Percentiles rank a stretch among this genome's conserved stretches.
Evolutionary conservation across 345 rosid species (phyloP).

Genomic region (Cardiospermum halicacabum): DNA sequence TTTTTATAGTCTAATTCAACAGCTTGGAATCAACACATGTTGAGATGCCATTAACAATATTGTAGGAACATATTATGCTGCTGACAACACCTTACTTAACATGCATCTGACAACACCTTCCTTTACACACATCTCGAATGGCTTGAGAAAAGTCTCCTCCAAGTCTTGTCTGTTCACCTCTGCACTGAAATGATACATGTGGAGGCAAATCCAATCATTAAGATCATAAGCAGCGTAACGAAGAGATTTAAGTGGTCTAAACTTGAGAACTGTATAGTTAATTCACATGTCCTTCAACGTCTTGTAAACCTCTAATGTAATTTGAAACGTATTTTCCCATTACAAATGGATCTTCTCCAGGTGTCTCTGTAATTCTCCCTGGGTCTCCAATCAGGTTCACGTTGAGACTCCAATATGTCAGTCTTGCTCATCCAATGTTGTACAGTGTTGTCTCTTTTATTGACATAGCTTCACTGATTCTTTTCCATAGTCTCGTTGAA

Average conservation of each 20-base stretch:
- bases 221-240: constrained; percentile 39
- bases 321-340: constrained; percentile 33
- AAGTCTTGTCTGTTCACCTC: constrained; percentile 36
- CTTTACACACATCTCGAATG: constrained; percentile 46
- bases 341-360: constrained; percentile 40
- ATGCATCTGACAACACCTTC: too few relatives aligned
- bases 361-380: constrained; percentile 37
- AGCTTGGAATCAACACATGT: constrained; percentile 42
- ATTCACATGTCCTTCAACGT: constrained; percentile 29
- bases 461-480: constrained; percentile 45
- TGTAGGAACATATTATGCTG: constrained; percentile 49
- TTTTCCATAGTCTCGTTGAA: constrained; percentile 43
- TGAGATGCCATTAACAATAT: constrained; percentile 38
- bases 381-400: constrained; percentile 44
- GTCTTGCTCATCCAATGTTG: constrained; percentile 40
- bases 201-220: constrained; percentile 35
- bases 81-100: constrained; percentile 43
- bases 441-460: constrained; percentile 50
- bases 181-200: constrained; percentile 27
- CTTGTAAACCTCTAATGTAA: constrained; percentile 46
- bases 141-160: constrained; percentile 28
- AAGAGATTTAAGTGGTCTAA: constrained; percentile 41
- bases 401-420: constrained; percentile 44
- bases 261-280: constrained; percentile 9
- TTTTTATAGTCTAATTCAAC: constrained; percentile 30